phyloP scores from a whole-genome alignment of 352 stramenopile species.

The Blastocystis hominis region DNA sequence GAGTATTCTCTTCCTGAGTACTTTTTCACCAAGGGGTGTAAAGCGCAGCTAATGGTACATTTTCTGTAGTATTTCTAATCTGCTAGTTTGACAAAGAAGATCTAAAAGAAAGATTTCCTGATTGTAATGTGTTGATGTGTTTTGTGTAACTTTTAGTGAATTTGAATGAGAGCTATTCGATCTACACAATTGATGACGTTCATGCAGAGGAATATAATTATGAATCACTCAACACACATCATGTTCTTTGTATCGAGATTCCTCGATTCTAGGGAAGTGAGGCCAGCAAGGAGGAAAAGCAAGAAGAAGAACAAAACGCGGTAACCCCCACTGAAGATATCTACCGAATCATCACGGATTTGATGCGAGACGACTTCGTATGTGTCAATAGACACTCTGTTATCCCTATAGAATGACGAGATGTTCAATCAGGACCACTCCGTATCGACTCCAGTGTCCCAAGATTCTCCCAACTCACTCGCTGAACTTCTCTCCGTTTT shows the following conservation, averaged over 20 bases:
- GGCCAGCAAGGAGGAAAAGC: not conserved
- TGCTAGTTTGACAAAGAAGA: conserved; percentile 20
- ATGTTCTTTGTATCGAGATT: not conserved
- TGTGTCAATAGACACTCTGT: no score
- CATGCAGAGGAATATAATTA: not conserved
- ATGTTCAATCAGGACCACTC: not conserved
- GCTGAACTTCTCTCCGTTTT: not conserved
- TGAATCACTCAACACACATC: not conserved
- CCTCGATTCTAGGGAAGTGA: not conserved
- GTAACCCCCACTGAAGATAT: conserved; percentile 13
- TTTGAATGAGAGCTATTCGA: not conserved
- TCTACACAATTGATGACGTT: not conserved
- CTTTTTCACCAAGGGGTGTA: not conserved
- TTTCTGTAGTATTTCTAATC: not conserved
- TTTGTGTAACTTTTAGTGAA: not conserved
- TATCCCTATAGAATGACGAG: not conserved
- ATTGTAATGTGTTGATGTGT: not conserved
- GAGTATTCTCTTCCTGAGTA: conserved; percentile 33
- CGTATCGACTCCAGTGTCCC: not conserved
- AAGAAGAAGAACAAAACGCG: not conserved
- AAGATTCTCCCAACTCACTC: not conserved
- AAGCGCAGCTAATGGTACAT: conserved; percentile 16
- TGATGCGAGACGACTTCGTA: conserved; percentile 19
- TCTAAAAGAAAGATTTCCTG: conserved; percentile 5
- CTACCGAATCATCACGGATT: conserved; percentile 40